Conservation (phyloP, 2,329 filamentous ascomycete species). For the Thielaviopsis punctulata region DNA sequence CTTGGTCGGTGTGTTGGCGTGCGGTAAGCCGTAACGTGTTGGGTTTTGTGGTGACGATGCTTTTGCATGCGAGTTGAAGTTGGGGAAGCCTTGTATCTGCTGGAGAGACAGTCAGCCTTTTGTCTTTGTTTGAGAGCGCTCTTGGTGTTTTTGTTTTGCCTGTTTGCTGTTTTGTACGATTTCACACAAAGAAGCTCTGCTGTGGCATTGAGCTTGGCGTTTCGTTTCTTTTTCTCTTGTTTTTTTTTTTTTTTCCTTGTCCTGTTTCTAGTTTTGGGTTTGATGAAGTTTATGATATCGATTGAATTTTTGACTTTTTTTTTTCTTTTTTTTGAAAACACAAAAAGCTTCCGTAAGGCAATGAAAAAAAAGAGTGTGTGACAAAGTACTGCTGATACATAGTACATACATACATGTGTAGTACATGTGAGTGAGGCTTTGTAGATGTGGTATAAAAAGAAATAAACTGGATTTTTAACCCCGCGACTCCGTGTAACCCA, state of each 20-base stretch:
- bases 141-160: slow-evolving; percentile 2
- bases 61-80: not conserved
- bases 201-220: not conserved
- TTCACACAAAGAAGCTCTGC: not conserved
- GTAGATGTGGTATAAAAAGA: not conserved
- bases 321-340: not conserved
- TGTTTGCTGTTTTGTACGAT: not conserved
- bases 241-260: not conserved
- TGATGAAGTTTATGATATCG: not conserved
- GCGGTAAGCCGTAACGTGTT: not conserved
- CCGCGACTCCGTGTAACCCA: not conserved
- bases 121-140: not conserved
- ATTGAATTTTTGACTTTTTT: not conserved
- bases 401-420: not conserved
- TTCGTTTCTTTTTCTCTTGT: not conserved
- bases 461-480: not conserved
- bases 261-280: not conserved
- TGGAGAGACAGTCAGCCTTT: not conserved
- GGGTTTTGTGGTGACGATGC: not conserved
- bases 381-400: too few species aligned
- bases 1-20: slow-evolving; percentile 32
- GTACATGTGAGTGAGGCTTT: not conserved
- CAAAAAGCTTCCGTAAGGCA: too few species aligned
- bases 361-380: too few species aligned
- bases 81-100: not conserved